Evolutionary conservation across 352 stramenopile genomes (phyloP), one percentile per base, ranked within the genome.

Genomic region (Thraustotheca clavata): DNA sequence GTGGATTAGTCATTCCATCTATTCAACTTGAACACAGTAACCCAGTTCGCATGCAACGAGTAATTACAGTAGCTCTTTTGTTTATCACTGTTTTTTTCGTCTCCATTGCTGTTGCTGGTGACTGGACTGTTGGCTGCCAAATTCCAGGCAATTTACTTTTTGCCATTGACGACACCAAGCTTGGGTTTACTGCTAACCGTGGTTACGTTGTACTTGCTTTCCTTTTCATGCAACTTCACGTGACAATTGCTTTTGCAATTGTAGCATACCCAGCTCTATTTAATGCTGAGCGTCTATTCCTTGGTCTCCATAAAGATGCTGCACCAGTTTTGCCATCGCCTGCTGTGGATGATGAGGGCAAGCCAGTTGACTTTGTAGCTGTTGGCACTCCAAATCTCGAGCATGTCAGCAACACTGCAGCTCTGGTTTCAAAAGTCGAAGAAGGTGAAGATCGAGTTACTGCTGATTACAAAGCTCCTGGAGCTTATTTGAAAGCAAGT

Each of bases 121-220:
- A 72, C 79, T 67, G 29, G 14, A 49, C 31, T 8, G 63, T 69
- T 33, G 63, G 63, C 7, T 69, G 63, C 49, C 63, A 69, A 68
- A 68, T 69, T 8, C 40, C 63, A 22, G 55, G 55, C 34, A 69
- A 69, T 74, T 88, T 94, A 67, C 77, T 90, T 75, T 94, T 94
- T 71, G 87, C 85, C 61, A 89, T 74, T 12, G 69, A 43, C 7
- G 72, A 73, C 8, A 69, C 72, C 0, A 63, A 66, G 31, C 68
- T 87, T 11, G 79, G 79, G 24, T 87, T 88, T 67, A 55, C 54
- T 0, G 38, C 72, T 1, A 65, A 82, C 69, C 52, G 71, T 41
- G 79, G 79, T 11, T 69, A 68, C 27, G 72, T 79, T 3, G 71
- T 81, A 40, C 70, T 80, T 14, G 70, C 74, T 3, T 76, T 73